Evolutionary conservation across 495 filamentous ascomycete genomes (phyloP), one percentile per base, ranked within the genome.

Genomic region (Penicillium ochrochloron): DNA sequence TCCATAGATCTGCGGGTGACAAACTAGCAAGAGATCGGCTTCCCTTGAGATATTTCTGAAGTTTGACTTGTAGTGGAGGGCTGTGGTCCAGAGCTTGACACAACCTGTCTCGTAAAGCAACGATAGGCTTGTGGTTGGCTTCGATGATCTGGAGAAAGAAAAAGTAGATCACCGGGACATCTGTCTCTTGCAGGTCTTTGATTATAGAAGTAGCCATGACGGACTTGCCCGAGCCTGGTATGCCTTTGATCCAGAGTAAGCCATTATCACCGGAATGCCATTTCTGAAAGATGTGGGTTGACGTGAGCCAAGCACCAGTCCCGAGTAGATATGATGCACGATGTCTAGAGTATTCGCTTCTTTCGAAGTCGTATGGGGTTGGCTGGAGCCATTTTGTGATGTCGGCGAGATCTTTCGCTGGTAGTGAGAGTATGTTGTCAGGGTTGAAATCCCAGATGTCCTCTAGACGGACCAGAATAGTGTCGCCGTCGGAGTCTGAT

Each of bases 71-170:
- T 11, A 63, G 19, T 8, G 61, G 54, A 51, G 42, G 42, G 21
- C 54, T 58, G 54, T 58, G 58, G 19, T 51, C 21, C 41, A 63
- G 61, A 57, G 58, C 19, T 31, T 63, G 42, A 41, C 54, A 63
- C 21, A 58, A 29, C 61, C 61, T 58, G 31, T 57, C 61, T 57
- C 54, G 61, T 15, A 63, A 51, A 5, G 61, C 61, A 29, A 15
- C 53, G 10, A 63, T 51, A n/a, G 61, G 53, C 61, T 52, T 57
- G 25, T 63, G 41, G 25, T 63, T 57, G 17, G 61, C 61, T 4
- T 63, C 41, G 31, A 63, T 63, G 31, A 57, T 58, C 41, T 51
- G 53, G n/a, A 42, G 39, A 56, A 60, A 64, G 62, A 59, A 64
- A 35, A 65, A 65, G 25, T 61, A 60, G 25, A 60, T 9, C n/a